Conservation (phyloP, 2,329 filamentous ascomycete species). For the Hansfordia pulvinata region DNA sequence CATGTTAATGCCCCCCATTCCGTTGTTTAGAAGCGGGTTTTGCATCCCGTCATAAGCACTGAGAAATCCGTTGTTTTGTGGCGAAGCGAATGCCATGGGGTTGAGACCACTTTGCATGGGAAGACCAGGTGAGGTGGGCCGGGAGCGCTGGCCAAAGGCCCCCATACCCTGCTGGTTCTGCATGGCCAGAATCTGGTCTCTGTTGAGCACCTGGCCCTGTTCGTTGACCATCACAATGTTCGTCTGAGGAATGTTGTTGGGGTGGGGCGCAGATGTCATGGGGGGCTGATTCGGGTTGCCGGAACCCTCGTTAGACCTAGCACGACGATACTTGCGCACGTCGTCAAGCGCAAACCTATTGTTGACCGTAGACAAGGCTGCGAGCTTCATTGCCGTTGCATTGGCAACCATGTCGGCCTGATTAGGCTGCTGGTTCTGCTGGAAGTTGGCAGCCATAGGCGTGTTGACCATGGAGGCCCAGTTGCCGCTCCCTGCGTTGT, state of each 20-base stretch:
- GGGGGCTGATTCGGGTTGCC: constrained; percentile 44
- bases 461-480: constrained; percentile 99
- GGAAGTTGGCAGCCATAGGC: constrained; percentile 84
- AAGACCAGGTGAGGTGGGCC: constrained; percentile 80
- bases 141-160: constrained; percentile 58
- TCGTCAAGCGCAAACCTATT: constrained; percentile 96
- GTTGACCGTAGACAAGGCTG: constrained; percentile 92
- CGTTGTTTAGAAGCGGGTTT: constrained; percentile 56
- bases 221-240: constrained; percentile 94
- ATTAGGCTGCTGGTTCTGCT: constrained; percentile 42
- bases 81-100: constrained; percentile 63
- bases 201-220: constrained; percentile 72
- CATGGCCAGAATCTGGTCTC: constrained; percentile 73
- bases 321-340: constrained; percentile 87
- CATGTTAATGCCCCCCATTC: constrained; percentile 58
- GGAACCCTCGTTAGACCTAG: constrained; percentile 74
- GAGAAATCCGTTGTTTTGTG: constrained; percentile 89
- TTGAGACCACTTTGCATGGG: constrained; percentile 59
- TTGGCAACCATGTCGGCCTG: constrained; percentile 98
- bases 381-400: constrained; percentile 96
- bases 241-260: constrained; percentile 49
- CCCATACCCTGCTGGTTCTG: constrained; percentile 53
- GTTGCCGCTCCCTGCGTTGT: constrained; percentile 67
- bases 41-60: constrained; percentile 73
- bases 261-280: constrained; percentile 52